These are phyloP conservation scores for Globisporangium spiculum DNA, from an alignment of 352 stramenopile genomes.

Conservation along the genomic window DNA sequence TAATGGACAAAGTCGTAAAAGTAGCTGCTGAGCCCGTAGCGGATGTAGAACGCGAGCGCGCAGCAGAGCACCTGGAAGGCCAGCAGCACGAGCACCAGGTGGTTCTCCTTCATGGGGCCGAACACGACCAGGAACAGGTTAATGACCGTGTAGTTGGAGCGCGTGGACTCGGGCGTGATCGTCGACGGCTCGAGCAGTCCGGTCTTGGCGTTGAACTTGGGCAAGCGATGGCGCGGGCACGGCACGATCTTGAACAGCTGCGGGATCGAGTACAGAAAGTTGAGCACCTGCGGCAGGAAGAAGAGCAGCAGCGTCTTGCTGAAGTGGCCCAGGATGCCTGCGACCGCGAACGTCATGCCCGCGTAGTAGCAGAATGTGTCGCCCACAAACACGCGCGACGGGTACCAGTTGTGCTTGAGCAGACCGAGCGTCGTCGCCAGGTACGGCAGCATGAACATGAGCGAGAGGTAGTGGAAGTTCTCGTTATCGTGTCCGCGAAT, in stretches of 20 bases:
- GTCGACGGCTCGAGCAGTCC: constrained; percentile 91
- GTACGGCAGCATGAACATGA: constrained; percentile 97
- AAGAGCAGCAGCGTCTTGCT: constrained; percentile 98
- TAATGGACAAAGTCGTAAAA: constrained; percentile 89
- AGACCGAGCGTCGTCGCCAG: constrained; percentile 91
- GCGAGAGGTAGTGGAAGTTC: constrained; percentile 93
- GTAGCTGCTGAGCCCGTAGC: constrained; percentile 82
- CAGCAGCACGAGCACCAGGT: constrained; percentile 63
- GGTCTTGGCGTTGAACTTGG: constrained; percentile 93
- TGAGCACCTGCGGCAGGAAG: constrained; percentile 98
- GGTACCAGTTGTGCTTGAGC: constrained; percentile 97
- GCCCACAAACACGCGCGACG: constrained; percentile 96
- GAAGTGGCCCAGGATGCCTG: constrained; percentile 96
- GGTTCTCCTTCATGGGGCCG: constrained; percentile 78
- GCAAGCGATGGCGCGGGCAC: constrained; percentile 97
- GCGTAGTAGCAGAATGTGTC: constrained; percentile 99
- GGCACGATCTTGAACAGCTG: constrained; percentile 98
- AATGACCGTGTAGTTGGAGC: constrained; percentile 88
- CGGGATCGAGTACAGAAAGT: constrained; percentile 98
- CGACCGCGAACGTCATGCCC: constrained; percentile 98
- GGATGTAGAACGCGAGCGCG: constrained; percentile 75
- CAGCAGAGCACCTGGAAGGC: constrained; percentile 76
- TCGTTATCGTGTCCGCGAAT: constrained; percentile 75
- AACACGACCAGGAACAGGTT: constrained; percentile 86
- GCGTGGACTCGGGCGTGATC: constrained; percentile 81